Base-by-base conservation (phyloP, 495 filamentous ascomycete genomes). In the Neurospora sp. region DNA sequence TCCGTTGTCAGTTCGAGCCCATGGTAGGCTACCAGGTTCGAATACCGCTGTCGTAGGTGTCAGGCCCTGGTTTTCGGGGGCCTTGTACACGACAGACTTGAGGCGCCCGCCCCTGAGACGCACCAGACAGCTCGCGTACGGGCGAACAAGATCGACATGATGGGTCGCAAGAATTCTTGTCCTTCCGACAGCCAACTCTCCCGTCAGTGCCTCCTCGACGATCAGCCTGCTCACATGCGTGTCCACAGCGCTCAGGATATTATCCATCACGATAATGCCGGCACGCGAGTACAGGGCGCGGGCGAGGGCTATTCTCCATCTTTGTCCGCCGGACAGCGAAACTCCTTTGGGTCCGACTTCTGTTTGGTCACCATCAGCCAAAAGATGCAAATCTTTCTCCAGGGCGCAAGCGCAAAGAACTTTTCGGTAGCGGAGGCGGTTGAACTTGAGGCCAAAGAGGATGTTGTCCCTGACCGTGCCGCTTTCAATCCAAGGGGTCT, bases 271-370 rank as follows among this genome's bases (percentile, higher is more conserved):
- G 23, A 93, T 78, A 16, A 92, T 86, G 3, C 85, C 86, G 14
- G 90, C 87, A 10, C 85, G 81, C 48, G 91, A 92, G 75, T 93
- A 94, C 3, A 93, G 83, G 2, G 92, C 92, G 71, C 92, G 85
- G 27, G 92, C 92, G 1, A 94, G 83, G 10, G 89, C 88, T 35
- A 92, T 84, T 16, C 92, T 85, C 80, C 90, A 91, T 69, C 88
- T 88, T 77, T 94, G 92, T 0, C 92, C 92, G 70, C 92, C 92
- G 11, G 89, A 91, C 4, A 94, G 84, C 70, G 87, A 90, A 27
- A 92, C 88, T 0, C 92, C 92, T 72, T 89, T 89, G 71, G 91
- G 89, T 1, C 92, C 92, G 71, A 94, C 86, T 75, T 91, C 89
- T 1, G 91, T 91, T 41, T 87, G 79, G 76, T 94, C 92, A 41